phyloP scores from a whole-genome alignment of 352 stramenopile species.

The Blastocystis sp. region DNA sequence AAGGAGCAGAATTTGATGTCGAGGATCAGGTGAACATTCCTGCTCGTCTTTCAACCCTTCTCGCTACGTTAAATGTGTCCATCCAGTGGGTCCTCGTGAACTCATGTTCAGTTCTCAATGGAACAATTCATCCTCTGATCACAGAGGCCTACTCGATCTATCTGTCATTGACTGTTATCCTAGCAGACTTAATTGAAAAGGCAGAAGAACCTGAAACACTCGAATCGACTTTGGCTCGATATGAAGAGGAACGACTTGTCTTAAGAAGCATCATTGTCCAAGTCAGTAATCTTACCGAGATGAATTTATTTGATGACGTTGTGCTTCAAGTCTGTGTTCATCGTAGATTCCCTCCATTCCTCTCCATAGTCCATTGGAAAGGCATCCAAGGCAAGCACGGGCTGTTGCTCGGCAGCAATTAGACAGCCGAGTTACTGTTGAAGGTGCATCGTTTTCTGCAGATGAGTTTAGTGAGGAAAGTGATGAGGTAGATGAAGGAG shows the following conservation, averaged over 20 bases:
- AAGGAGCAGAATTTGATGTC: conserved; percentile 22
- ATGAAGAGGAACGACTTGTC: conserved; percentile 50
- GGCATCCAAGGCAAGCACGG: not conserved
- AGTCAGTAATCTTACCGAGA: not conserved
- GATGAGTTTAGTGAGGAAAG: conserved; percentile 38
- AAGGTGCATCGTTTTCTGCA: not conserved
- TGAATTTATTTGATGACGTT: conserved; percentile 51
- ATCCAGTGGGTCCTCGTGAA: conserved; percentile 43
- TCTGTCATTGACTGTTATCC: not conserved
- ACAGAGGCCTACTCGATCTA: conserved; percentile 53
- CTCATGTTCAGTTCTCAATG: conserved; percentile 45
- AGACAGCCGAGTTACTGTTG: conserved; percentile 8
- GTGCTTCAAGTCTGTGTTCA: not conserved
- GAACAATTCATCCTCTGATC: conserved; percentile 45
- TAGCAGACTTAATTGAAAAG: conserved; percentile 18
- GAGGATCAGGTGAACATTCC: conserved; percentile 60
- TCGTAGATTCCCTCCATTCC: conserved; percentile 10
- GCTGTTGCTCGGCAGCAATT: not conserved
- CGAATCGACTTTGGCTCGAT: not conserved
- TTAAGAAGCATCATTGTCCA: conserved; percentile 20
- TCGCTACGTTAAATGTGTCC: conserved; percentile 39
- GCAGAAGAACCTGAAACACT: conserved; percentile 39
- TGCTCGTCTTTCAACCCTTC: conserved; percentile 37
- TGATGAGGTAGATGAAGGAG: conserved; percentile 9
- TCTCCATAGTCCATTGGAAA: not conserved